A percentile compares a stretch with the other conserved stretches of the same genome.
Conservation (phyloP, 83 land plant species). For the Diphasiastrum complanatum region DNA sequence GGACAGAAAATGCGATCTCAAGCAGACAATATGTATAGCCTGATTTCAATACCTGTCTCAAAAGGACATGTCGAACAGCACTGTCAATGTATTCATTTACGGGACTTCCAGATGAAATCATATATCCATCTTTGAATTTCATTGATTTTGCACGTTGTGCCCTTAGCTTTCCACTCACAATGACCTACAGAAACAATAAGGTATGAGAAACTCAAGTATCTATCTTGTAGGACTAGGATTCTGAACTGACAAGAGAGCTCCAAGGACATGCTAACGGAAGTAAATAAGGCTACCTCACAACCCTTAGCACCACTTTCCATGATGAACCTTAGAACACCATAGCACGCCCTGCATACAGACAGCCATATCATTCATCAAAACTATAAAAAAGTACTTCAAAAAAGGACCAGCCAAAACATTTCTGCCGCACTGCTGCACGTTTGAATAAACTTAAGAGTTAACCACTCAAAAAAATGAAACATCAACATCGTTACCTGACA, state of each 20-base stretch:
- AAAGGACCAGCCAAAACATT: no score
- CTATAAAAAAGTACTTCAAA: no score
- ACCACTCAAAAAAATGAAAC: no score
- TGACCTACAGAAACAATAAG: slow-evolving; percentile 20
- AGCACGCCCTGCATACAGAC: slow-evolving; percentile 60
- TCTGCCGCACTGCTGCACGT: no score
- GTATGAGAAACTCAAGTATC: neutral
- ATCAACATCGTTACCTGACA: no score
- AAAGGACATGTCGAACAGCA: slow-evolving; percentile 50
- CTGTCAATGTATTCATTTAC: slow-evolving; percentile 47
- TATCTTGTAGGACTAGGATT: neutral
- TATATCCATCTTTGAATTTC: slow-evolving; percentile 60
- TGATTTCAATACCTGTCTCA: slow-evolving; percentile 37
- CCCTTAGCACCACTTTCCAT: slow-evolving; percentile 55
- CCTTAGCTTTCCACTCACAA: slow-evolving; percentile 59
- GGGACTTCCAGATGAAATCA: slow-evolving; percentile 56
- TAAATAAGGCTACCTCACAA: slow-evolving; percentile 40
- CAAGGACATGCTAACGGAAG: neutral
- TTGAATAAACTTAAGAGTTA: no score
- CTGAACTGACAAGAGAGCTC: neutral
- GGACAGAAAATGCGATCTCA: no score
- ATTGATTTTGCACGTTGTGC: slow-evolving; percentile 62
- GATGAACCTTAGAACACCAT: slow-evolving; percentile 45
- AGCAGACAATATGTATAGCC: neutral
- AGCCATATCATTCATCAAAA: no score